Evolutionary conservation across 1,284 basidiomycete species (phyloP), one percentile per base, ranked within the genome.

Genomic region (Cystobasidium slooffiae): DNA sequence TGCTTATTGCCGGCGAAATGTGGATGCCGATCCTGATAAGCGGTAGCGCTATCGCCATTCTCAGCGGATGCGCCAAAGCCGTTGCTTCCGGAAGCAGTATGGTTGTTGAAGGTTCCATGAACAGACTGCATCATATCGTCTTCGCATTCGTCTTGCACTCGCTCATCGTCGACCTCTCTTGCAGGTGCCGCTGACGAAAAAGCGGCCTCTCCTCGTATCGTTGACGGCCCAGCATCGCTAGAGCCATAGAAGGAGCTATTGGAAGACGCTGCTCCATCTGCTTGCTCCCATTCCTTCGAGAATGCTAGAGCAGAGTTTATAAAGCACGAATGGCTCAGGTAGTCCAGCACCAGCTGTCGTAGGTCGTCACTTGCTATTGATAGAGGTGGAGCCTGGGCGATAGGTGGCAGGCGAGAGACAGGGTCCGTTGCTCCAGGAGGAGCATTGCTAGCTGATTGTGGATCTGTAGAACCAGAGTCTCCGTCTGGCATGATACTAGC

Each of bases 311-410:
- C 74, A 18, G 68, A 55, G 22, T 75, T 62, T 44, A 65, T 52
- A 41, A 53, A 75, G 24, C 55, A 52, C 5, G 39, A 52, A 37
- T 75, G 68, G 49, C 52, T 53, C 24, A 75, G 74, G 47, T 75
- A 75, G 22, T 75, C 68, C 16, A 75, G 68, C 52, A 75, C 68
- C 39, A 75, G 56, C 53, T 44, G 39, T 18, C 68, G 59, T 16
- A 75, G 14, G 37, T 72, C 68, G 55, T 75, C 62, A 16, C 41
- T 22, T 52, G 47, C 31, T 53, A 66, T 12, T 14, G 70, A 24
- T 43, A 73, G 52, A 10, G 51, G 51, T 8, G 70, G 70, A 22
- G 70, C 70, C 20, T 59, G 52, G 14, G 66, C 24, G 10, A 68
- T 12, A 16, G 66, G 66, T 14, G 66, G 66, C 64, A 76, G 51